These are phyloP conservation scores for Zygosaccharomyces pseudobailii DNA, from an alignment of 1,139 yeast genomes.

Conservation along the genomic window DNA sequence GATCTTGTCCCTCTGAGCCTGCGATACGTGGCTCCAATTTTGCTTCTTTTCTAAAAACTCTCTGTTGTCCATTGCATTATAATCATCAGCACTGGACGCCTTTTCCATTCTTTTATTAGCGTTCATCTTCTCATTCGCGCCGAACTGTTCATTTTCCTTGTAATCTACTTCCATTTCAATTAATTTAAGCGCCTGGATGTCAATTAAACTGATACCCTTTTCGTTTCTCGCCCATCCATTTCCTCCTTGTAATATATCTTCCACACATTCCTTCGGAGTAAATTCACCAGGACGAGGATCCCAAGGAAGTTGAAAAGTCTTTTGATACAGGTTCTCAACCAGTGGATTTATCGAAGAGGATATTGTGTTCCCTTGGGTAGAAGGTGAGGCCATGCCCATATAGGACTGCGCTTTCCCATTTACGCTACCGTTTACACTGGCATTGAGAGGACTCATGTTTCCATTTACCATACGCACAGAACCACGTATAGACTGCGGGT, in stretches of 20 bases:
- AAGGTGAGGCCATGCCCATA: slow-evolving; percentile 7
- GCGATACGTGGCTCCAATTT: slow-evolving; percentile 11
- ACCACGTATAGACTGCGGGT: neutral
- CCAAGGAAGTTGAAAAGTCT: slow-evolving; percentile 71
- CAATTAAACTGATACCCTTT: slow-evolving; percentile 40
- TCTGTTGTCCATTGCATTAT: slow-evolving; percentile 12
- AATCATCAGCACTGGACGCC: slow-evolving; percentile 4
- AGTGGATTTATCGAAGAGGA: slow-evolving; percentile 40
- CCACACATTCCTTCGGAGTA: slow-evolving; percentile 67
- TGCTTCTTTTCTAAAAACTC: slow-evolving; percentile 15
- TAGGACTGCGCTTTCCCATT: slow-evolving; percentile 5
- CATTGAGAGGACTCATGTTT: neutral
- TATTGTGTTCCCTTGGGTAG: slow-evolving; percentile 14
- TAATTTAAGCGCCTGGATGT: slow-evolving; percentile 37
- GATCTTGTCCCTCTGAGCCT: slow-evolving; percentile 4
- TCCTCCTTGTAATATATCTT: slow-evolving; percentile 71
- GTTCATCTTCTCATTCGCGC: slow-evolving; percentile 2
- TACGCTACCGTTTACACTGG: slow-evolving; percentile 5
- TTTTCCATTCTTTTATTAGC: slow-evolving; percentile 4
- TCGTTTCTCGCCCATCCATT: slow-evolving; percentile 60
- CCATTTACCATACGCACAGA: slow-evolving; percentile 2
- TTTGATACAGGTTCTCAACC: slow-evolving; percentile 50
- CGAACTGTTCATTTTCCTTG: slow-evolving; percentile 8
- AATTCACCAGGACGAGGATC: slow-evolving; percentile 70
- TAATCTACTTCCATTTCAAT: slow-evolving; percentile 24